Evolutionary conservation across 2,329 filamentous ascomycete genomes (phyloP).

Genomic region (Sporothrix schenckii): DNA sequence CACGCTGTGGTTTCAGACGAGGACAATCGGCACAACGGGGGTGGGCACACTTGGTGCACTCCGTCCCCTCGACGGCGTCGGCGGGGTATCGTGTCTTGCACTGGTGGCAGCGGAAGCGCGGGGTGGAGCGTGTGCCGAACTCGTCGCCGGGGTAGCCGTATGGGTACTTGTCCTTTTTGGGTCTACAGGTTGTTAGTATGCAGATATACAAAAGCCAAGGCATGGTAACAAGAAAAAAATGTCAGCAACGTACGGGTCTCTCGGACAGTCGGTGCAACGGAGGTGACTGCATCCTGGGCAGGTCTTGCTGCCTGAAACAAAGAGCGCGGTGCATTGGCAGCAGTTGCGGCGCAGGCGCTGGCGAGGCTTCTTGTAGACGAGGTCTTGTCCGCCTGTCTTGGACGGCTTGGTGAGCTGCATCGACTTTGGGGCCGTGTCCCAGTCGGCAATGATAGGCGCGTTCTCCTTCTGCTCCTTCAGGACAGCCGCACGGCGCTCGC

Average conservation of each 20-base stretch:
- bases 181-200: conserved; percentile 46
- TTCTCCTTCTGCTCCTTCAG: conserved; percentile 62
- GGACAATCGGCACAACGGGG: conserved; percentile 62
- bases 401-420: conserved; percentile 64
- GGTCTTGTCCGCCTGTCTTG: conserved; percentile 68
- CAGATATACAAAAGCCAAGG: too few relatives aligned
- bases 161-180: conserved; percentile 70
- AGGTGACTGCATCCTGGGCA: conserved; percentile 72
- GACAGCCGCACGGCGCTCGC: conserved; percentile 54
- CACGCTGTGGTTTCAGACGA: conserved; percentile 61
- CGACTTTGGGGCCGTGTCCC: conserved; percentile 50
- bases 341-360: conserved; percentile 76
- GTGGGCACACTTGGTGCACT: conserved; percentile 64
- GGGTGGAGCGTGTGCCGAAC: conserved; percentile 55
- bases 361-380: conserved; percentile 70
- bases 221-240: neutral
- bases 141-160: conserved; percentile 70
- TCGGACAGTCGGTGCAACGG: conserved; percentile 78
- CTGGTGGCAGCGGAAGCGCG: conserved; percentile 62
- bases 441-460: conserved; percentile 56
- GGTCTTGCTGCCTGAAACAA: conserved; percentile 60
- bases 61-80: conserved; percentile 53
- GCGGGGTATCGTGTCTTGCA: conserved; percentile 63
- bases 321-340: conserved; percentile 70
- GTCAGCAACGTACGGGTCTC: conserved; percentile 68